phyloP scores from a whole-genome alignment of 2,329 filamentous ascomycete species.

The Penicillium palitans region DNA sequence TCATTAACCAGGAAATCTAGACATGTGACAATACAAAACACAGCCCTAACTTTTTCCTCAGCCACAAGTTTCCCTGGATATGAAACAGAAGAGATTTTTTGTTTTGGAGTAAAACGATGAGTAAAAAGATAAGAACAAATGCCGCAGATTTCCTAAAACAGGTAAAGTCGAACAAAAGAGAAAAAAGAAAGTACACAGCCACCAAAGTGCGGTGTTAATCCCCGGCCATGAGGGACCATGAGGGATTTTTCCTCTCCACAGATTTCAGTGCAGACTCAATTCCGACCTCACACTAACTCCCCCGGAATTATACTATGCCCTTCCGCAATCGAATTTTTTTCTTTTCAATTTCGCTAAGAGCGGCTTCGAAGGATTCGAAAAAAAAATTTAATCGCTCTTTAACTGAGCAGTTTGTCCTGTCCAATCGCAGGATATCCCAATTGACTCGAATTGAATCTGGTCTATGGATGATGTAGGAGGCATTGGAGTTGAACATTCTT shows the following conservation, averaged over 20 bases:
- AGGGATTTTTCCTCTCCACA: constrained; percentile 27
- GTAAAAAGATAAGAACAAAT: constrained; percentile 11
- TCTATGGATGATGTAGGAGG: neutral
- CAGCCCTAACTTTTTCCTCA: constrained; percentile 15
- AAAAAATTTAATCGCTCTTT: neutral
- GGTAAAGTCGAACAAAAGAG: neutral
- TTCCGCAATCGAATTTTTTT: constrained; percentile 8
- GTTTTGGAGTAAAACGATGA: neutral
- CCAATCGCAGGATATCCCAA: constrained; percentile 18
- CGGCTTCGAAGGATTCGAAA: neutral
- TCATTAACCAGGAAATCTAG: neutral
- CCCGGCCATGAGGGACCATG: constrained; percentile 8
- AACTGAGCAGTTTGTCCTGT: constrained; percentile 21
- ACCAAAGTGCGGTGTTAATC: constrained; percentile 6
- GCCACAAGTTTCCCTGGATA: constrained; percentile 1
- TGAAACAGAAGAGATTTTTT: neutral
- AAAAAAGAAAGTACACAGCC: constrained; percentile 7
- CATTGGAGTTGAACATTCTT: neutral
- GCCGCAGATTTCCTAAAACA: constrained; percentile 9
- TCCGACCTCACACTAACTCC: constrained; percentile 5
- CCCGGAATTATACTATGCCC: constrained; percentile 1
- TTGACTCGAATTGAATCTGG: neutral
- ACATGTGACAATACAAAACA: constrained; percentile 13
- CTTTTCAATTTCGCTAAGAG: neutral
- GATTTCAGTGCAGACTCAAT: constrained; percentile 1